These are phyloP conservation scores for Ascochyta fabae DNA, from an alignment of 2,329 filamentous ascomycete genomes.

Conservation along the genomic window DNA sequence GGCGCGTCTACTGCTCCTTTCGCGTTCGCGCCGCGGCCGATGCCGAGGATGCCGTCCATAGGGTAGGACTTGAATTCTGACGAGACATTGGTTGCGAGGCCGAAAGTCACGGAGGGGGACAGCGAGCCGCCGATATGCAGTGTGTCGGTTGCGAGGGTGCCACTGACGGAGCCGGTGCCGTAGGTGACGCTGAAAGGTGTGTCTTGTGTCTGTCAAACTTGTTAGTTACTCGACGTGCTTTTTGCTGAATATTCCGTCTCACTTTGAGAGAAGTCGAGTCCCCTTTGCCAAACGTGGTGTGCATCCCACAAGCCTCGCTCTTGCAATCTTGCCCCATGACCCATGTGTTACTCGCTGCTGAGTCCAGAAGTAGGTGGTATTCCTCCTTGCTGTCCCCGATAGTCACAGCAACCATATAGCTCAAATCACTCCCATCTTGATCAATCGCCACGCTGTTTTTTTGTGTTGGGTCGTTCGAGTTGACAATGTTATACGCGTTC, in stretches of 20 bases:
- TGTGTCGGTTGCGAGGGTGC: slow-evolving; percentile 69
- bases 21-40: slow-evolving; percentile 64
- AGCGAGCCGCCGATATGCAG: slow-evolving; percentile 72
- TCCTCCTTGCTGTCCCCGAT: slow-evolving; percentile 58
- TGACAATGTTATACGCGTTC: slow-evolving; percentile 56
- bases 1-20: slow-evolving; percentile 58
- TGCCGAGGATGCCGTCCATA: slow-evolving; percentile 85
- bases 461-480: slow-evolving; percentile 38
- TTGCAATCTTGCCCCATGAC: slow-evolving; percentile 76
- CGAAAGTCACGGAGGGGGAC: slow-evolving; percentile 70
- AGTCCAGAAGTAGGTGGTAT: slow-evolving; percentile 63
- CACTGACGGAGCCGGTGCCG: slow-evolving; percentile 76
- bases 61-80: slow-evolving; percentile 78
- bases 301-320: slow-evolving; percentile 69
- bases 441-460: slow-evolving; percentile 58
- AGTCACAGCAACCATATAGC: slow-evolving; percentile 60
- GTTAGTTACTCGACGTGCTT: background rate
- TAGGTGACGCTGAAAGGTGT: slow-evolving; percentile 72
- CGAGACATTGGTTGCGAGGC: slow-evolving; percentile 74
- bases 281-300: slow-evolving; percentile 71
- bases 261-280: slow-evolving; percentile 69
- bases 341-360: slow-evolving; percentile 74
- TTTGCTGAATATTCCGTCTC: slow-evolving; percentile 3
- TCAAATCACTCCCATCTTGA: slow-evolving; percentile 61
- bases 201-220: slow-evolving; percentile 49